Conservation (phyloP, 257 asterid species). For the Ocimum tenuiflorum region DNA sequence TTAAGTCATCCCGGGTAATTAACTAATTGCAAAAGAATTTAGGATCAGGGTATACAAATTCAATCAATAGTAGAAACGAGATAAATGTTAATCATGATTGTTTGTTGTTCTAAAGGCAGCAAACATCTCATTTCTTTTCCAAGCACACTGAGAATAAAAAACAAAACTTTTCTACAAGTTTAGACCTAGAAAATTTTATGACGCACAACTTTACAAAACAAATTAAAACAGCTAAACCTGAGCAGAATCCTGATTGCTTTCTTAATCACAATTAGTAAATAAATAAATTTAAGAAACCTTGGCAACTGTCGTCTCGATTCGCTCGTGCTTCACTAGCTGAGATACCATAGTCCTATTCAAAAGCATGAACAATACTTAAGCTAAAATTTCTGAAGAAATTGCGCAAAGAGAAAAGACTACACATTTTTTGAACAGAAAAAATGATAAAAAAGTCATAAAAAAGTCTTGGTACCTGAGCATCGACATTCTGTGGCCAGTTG, state of each 20-base stretch:
- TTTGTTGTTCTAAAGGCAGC: background rate
- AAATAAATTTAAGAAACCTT: slow-evolving; percentile 39
- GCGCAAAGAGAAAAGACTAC: background rate
- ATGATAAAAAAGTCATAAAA: background rate
- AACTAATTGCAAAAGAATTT: background rate
- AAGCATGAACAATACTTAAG: background rate
- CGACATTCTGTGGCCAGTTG: slow-evolving; percentile 77
- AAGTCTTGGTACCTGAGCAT: slow-evolving; percentile 59
- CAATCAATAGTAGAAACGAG: background rate
- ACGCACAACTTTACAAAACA: background rate
- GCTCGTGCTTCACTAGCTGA: slow-evolving; percentile 87
- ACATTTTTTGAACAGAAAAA: background rate
- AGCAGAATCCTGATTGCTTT: slow-evolving; percentile 5
- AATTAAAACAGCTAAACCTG: slow-evolving; percentile 22
- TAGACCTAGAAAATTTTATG: background rate
- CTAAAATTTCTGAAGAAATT: background rate
- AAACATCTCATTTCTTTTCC: too few relatives aligned
- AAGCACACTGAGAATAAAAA: too few relatives aligned
- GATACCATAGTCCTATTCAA: slow-evolving; percentile 81
- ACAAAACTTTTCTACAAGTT: background rate
- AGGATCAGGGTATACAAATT: background rate
- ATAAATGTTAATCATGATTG: background rate
- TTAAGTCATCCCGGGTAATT: background rate
- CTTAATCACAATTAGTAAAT: background rate
- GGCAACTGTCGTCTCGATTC: slow-evolving; percentile 85